Evolutionary conservation across 345 rosid species (phyloP).

Genomic region (Linum usitatissimum): DNA sequence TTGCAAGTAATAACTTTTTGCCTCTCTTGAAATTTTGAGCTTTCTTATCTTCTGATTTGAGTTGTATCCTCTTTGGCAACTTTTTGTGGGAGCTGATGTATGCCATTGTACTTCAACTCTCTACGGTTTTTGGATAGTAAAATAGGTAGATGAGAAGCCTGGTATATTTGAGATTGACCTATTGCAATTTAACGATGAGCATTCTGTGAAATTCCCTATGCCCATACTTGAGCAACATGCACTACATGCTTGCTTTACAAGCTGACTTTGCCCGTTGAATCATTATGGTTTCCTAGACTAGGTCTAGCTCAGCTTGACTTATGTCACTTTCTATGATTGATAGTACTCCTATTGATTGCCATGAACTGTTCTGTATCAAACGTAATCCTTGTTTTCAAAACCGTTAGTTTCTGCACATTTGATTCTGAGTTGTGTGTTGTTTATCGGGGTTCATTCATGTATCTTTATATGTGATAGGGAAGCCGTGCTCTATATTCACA

Average conservation of each 20-base stretch:
- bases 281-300: too few species aligned
- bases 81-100: too few species aligned
- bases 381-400: not conserved
- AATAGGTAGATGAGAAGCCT: not conserved
- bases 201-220: too few species aligned
- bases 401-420: not conserved
- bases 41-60: not conserved
- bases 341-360: not conserved
- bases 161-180: not conserved
- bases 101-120: not conserved
- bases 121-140: not conserved
- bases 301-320: not conserved
- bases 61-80: not conserved
- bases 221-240: too few species aligned
- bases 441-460: not conserved
- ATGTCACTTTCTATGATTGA: not conserved
- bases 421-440: not conserved
- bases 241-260: not conserved
- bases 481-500: not conserved
- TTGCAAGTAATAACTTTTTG: constrained; percentile 55
- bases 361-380: not conserved
- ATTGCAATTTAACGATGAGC: too few species aligned
- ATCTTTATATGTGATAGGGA: not conserved
- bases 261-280: not conserved
- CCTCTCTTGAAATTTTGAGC: not conserved